Evolutionary conservation across 257 asterid species (phyloP), one percentile per base, ranked within the genome.

Genomic region (Haberlea rhodopensis): DNA sequence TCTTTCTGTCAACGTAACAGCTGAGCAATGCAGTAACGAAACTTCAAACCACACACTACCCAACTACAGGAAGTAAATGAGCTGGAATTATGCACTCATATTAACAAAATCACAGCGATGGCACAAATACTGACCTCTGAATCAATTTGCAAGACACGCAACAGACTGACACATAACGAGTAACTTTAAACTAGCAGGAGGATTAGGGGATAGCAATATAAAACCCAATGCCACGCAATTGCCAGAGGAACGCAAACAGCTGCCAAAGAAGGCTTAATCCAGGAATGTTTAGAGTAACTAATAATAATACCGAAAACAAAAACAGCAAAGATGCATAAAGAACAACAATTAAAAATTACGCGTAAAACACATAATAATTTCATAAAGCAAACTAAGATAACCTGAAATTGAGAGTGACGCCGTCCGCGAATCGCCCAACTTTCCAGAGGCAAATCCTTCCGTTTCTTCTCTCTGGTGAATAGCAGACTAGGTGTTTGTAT

Each of bases 361-460:
- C 53, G 34, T 19, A 28, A 67, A 8, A 52, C 13, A 53, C 18
- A 0, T 48, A 65, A 65, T 34, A 20, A 5, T 10, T 23, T 62
- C n/a, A 24, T 61, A 49, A 62, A 28, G 5, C 13, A 60, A 6
- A 13, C 20, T 5, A 32, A 31, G 4, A 9, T 34, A 25, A 66
- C 76, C 76, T 70, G 55, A 15, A 32, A 59, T 51, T 13, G 48
- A 22, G 62, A 43, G 57, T 32, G 62, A 37, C 18, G 54, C 37
- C 24, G 18, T 9, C 54, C 53, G 19, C 19, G 7, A 27, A 40
- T n/a, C 43, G 48, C 28, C 49, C 60, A 46, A 46, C 18, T 66
- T 26, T 43, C 20, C 59, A 53, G 59, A 61, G 23, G 27, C 31
- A 40, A 45, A 57, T n/a, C n/a, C 28, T 26, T 37, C 23, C 26